phyloP scores from a whole-genome alignment of 768 basidiomycete genomes.

The Mrakia gelida region DNA sequence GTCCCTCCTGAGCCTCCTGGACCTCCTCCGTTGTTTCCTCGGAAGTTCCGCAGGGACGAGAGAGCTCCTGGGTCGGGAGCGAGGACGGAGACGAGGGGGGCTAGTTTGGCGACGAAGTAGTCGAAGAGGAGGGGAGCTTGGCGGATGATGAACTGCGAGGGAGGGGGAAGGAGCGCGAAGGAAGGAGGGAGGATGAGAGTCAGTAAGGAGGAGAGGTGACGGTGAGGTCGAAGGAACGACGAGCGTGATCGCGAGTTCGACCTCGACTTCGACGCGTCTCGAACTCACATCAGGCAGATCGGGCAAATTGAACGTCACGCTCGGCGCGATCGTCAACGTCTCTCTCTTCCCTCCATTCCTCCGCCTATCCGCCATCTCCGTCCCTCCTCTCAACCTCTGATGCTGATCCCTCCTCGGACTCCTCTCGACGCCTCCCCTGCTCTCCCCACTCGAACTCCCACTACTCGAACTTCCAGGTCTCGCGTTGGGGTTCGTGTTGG shows the following conservation, averaged over 20 bases:
- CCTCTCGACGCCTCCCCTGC: background rate
- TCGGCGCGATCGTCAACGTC: constrained; percentile 19
- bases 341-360: constrained; percentile 2
- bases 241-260: too few relatives aligned
- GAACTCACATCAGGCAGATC: constrained; percentile 21
- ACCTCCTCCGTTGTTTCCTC: background rate
- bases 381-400: background rate
- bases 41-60: background rate
- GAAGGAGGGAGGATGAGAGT: background rate
- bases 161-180: too few relatives aligned
- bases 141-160: constrained; percentile 6
- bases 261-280: too few relatives aligned
- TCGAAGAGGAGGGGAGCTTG: constrained; percentile 32
- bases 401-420: constrained; percentile 6
- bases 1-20: background rate
- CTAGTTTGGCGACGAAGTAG: constrained; percentile 32
- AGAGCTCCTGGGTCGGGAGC: constrained; percentile 14
- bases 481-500: background rate
- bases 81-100: constrained; percentile 32
- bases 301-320: constrained; percentile 24
- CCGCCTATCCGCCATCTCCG: background rate
- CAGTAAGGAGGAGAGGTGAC: background rate
- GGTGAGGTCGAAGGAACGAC: background rate
- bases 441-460: constrained; percentile 3
- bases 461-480: background rate